These are phyloP conservation scores for Ceratocystis colombiana DNA, from an alignment of 2,329 filamentous ascomycete species.

Conservation along the genomic window DNA sequence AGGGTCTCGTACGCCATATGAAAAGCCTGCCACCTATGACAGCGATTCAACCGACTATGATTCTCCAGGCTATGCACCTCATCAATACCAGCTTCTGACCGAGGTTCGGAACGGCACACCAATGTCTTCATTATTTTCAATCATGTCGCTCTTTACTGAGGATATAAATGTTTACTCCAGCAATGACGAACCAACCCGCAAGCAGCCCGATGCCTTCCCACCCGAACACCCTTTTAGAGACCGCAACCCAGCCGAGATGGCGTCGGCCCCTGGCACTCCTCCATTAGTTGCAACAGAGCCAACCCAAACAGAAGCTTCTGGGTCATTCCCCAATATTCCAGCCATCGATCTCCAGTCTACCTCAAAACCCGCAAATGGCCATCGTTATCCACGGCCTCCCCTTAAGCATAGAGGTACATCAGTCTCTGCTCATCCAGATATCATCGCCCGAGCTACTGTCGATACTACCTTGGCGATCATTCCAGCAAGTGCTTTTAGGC, in stretches of 20 bases:
- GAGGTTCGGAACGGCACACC: conserved; percentile 96
- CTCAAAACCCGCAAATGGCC: neutral
- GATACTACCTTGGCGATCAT: conserved; percentile 99
- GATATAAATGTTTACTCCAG: conserved; percentile 71
- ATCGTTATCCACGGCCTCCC: conserved; percentile 5
- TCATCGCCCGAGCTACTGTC: conserved; percentile 88
- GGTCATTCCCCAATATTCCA: conserved; percentile 26
- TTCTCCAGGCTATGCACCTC: conserved; percentile 47
- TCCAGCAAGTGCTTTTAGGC: conserved; percentile 86
- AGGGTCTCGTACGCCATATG: conserved; percentile 40
- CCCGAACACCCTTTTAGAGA: conserved; percentile 10
- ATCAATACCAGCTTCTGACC: conserved; percentile 87
- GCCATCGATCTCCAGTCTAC: conserved; percentile 20
- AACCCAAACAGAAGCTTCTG: conserved; percentile 8
- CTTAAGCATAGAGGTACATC: conserved; percentile 37
- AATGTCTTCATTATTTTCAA: conserved; percentile 97
- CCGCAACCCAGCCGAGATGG: conserved; percentile 1
- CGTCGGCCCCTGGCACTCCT: conserved; percentile 23
- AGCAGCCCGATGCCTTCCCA: conserved; percentile 13
- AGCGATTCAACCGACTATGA: conserved; percentile 58
- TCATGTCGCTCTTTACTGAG: conserved; percentile 92
- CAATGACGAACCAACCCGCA: conserved; percentile 41
- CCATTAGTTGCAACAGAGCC: conserved; percentile 7
- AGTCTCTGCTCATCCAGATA: conserved; percentile 86
- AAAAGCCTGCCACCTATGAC: conserved; percentile 28